Evolutionary conservation across 2,329 filamentous ascomycete species (phyloP).

Genomic region (Colletotrichum eremochloae): DNA sequence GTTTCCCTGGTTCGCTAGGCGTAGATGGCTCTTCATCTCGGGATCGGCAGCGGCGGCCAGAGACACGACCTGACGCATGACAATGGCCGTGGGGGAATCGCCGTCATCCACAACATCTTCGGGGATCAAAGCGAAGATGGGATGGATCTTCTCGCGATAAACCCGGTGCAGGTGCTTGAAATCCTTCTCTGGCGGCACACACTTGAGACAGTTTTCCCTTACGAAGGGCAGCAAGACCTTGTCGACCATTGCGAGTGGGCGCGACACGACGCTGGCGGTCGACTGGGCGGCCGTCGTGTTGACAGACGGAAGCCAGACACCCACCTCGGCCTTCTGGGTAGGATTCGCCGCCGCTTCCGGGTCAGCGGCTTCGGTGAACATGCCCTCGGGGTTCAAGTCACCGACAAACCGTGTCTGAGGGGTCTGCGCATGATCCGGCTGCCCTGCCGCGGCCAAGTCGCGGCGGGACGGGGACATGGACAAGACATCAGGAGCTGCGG

Average conservation of each 20-base stretch:
- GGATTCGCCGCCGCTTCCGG: slow-evolving; percentile 52
- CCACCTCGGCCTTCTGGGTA: slow-evolving; percentile 66
- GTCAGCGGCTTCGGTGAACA: slow-evolving; percentile 68
- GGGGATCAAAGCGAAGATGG: slow-evolving; percentile 66
- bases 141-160: slow-evolving; percentile 67
- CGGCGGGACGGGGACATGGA: slow-evolving; percentile 19
- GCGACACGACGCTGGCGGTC: slow-evolving; percentile 46
- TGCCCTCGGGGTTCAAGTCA: slow-evolving; percentile 71
- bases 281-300: slow-evolving; percentile 47
- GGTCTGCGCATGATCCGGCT: slow-evolving; percentile 26
- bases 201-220: slow-evolving; percentile 60
- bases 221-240: slow-evolving; percentile 58
- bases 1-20: slow-evolving; percentile 55
- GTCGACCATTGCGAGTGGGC: slow-evolving; percentile 54
- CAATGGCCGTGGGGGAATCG: slow-evolving; percentile 54
- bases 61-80: slow-evolving; percentile 67
- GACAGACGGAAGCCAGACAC: slow-evolving; percentile 64
- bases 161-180: slow-evolving; percentile 60
- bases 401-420: slow-evolving; percentile 63
- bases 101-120: slow-evolving; percentile 50
- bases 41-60: slow-evolving; percentile 67
- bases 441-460: slow-evolving; percentile 18
- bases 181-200: slow-evolving; percentile 62
- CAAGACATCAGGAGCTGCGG: slow-evolving; percentile 2
- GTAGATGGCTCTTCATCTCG: slow-evolving; percentile 59